phyloP scores from a whole-genome alignment of 2,329 filamentous ascomycete genomes.

The Chaetomium olivaceum region DNA sequence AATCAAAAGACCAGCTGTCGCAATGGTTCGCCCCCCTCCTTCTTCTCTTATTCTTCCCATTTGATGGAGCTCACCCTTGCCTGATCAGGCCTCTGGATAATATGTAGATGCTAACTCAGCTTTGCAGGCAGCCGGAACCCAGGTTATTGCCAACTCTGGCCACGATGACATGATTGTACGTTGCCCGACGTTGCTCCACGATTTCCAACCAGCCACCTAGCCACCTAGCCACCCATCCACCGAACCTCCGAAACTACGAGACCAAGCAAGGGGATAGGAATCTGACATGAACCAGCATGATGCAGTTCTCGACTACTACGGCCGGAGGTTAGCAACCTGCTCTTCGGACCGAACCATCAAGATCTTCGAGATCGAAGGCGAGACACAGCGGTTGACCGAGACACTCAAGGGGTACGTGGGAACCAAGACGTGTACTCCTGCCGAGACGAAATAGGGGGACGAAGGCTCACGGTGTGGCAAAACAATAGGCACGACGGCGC shows the following conservation, averaged over 20 bases:
- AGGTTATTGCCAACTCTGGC: constrained; percentile 80
- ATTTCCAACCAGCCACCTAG: neutral
- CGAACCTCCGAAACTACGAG: constrained; percentile 1
- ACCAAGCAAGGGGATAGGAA: neutral
- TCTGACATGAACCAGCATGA: constrained; percentile 67
- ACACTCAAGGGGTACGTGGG: constrained; percentile 84
- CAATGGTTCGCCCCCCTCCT: constrained; percentile 18
- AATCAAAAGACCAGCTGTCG: constrained; percentile 4
- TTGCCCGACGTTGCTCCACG: constrained; percentile 56
- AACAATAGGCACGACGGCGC: constrained; percentile 82
- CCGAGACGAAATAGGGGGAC: neutral
- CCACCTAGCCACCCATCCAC: neutral
- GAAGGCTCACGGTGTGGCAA: constrained; percentile 17
- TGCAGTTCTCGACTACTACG: constrained; percentile 98
- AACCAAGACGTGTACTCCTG: constrained; percentile 14
- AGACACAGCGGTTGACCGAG: constrained; percentile 84
- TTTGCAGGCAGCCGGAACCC: constrained; percentile 48
- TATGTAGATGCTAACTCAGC: constrained; percentile 16
- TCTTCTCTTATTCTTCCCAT: neutral
- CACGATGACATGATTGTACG: constrained; percentile 99
- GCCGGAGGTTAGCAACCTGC: constrained; percentile 91
- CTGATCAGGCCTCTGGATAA: no score
- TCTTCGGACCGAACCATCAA: constrained; percentile 99
- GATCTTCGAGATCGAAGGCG: constrained; percentile 97
- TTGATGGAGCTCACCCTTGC: neutral